Evolutionary conservation across 1,284 basidiomycete genomes (phyloP).

Genomic region (Flammula alnicola): DNA sequence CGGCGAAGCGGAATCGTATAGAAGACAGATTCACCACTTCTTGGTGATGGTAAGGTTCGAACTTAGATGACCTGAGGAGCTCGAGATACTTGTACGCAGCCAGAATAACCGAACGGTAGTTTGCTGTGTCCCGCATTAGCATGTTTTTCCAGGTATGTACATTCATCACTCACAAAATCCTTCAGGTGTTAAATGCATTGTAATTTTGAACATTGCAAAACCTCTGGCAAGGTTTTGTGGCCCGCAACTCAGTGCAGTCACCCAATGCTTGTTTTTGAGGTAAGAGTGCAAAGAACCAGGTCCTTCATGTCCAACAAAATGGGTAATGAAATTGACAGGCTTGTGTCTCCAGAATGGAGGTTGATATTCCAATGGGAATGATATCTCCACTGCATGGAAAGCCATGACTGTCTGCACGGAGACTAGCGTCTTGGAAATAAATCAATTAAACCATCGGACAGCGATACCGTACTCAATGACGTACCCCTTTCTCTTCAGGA

Average conservation of each 20-base stretch:
- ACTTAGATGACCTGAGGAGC: conserved; percentile 73
- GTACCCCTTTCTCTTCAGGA: conserved; percentile 73
- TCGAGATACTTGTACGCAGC: conserved; percentile 89
- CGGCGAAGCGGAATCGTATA: conserved; percentile 88
- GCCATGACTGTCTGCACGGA: conserved; percentile 92
- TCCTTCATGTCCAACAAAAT: conserved; percentile 96
- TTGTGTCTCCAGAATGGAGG: conserved; percentile 80
- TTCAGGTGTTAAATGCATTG: conserved; percentile 81
- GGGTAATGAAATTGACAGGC: conserved; percentile 82
- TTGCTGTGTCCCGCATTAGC: conserved; percentile 47
- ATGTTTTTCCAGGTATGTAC: background rate
- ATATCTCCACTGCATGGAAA: conserved; percentile 86
- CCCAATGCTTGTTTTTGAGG: conserved; percentile 93
- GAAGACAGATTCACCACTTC: conserved; percentile 80
- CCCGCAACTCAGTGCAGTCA: conserved; percentile 79
- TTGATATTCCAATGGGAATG: conserved; percentile 89
- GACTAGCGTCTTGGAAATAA: conserved; percentile 68
- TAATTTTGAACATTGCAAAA: conserved; percentile 91
- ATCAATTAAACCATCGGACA: conserved; percentile 3
- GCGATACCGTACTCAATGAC: conserved; percentile 35
- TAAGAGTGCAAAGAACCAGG: conserved; percentile 92
- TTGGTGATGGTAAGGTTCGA: conserved; percentile 77
- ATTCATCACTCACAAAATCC: conserved; percentile 73
- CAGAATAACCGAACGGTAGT: conserved; percentile 78
- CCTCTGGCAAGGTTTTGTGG: conserved; percentile 77